Evolutionary conservation across 2,329 filamentous ascomycete species (phyloP), one percentile per base, ranked within the genome.

Genomic region (Microascus cirrosus): DNA sequence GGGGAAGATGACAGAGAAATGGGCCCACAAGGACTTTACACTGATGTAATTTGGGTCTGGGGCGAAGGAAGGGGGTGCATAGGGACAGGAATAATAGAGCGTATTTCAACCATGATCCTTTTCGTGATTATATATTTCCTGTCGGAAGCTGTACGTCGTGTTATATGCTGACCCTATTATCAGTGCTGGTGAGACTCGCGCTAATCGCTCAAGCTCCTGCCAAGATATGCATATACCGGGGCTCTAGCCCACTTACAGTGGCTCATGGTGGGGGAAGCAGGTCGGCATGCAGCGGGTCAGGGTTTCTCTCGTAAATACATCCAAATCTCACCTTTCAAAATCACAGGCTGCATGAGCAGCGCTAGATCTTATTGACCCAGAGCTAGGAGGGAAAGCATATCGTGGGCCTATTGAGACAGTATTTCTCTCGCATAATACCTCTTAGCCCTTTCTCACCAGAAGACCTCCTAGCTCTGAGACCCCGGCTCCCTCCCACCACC

Each of bases 21-120:
- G 94, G 94, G 84, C 86, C 52, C 89, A 96, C 77, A 99, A 99
- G 79, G 94, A 99, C 70, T 99, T 96, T 62, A 64, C 65, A 54
- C 62, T 74, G 61, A 55, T 60, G 34, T 58, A 53, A 32, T 8
- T 50, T 24, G 6, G 20, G 13, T 22, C 12, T 50, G 6, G 18
- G n/a, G n/a, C n/a, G 20, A 13, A 20, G 32, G 25, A 22, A 22
- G 25, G 24, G 18, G 32, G 5, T 28, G 42, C 15, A 51, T 35
- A 35, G 32, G 22, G 15, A 15, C 4, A n/a, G 11, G 4, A 22
- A 20, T 20, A 24, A 20, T n/a, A 22, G 11, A 8, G 22, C 12
- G n/a, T 24, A 50, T 8, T 24, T 13, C 39, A n/a, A n/a, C 15
- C 6, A 45, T 45, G 39, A 2, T 18, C n/a, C 15, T 45, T 18